Base-by-base conservation (phyloP, 148 eudicot species). In the Silene conica region DNA sequence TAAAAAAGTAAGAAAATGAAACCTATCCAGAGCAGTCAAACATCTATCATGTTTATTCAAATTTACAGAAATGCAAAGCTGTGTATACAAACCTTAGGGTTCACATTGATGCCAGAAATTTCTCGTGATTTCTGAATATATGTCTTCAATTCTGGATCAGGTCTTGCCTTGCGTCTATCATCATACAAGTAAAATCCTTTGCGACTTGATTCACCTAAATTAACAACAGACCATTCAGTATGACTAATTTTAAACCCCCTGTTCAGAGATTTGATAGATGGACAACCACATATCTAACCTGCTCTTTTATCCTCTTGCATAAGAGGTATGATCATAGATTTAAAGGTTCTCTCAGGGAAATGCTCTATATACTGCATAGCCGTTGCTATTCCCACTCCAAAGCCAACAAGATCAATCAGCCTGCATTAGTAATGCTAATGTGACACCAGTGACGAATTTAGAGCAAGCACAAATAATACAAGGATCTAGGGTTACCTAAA, bases 241-340 rank as follows among this genome's bases (percentile, higher is more conserved):
- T 21, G 25, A 63, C 26, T 5, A 7, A 71, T 28, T 67, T 67
- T 15, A 57, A 4, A 46, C 55, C 21, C 10, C 28, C 41, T 20
- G 52, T 22, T 26, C 60, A 50, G 54, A 67, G 6, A 67, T 41
- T 19, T 26, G 18, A 65, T 22, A 14, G 52, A 25, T 21, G 67
- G 8, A 55, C 13, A 28, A 45, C 20, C 22, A 69, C 34, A 62
- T 59, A 63, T 45, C 16, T 50, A 71, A 91, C 98, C 98, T 56
- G 90, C 90, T 82, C 98, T 91, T 79, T 94, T 91, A 80, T 91
- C 98, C 86, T 94, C 96, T 82, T 88, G 93, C 97, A 94, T 74
- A 54, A 94, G 89, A 38, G 97, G 98, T 48, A 94, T 85, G 62
- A 94, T 60, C 93, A 88, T 85, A 21, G 98, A 94, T 74, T 84